These are phyloP conservation scores for Euryodendron excelsum DNA, from an alignment of 148 eudicot genomes.

Conservation along the genomic window DNA sequence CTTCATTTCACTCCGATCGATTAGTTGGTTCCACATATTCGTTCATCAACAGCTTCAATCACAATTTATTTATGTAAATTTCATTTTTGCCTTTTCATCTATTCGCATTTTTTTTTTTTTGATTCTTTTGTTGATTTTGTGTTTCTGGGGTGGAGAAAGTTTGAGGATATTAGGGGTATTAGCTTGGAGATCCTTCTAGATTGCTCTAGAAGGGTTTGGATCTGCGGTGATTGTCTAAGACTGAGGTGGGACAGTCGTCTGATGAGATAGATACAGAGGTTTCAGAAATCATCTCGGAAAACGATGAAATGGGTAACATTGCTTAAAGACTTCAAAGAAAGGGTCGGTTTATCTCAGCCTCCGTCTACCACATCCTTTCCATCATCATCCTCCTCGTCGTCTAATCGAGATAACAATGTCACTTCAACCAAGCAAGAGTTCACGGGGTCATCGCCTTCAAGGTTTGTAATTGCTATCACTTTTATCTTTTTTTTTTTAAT, in stretches of 20 bases:
- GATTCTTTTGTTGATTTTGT: background rate
- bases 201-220: conserved; percentile 11
- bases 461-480: conserved; percentile 22
- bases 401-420: conserved; percentile 39
- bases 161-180: background rate
- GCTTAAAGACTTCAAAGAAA: conserved; percentile 88
- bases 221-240: conserved; percentile 19
- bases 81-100: background rate
- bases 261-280: conserved; percentile 27
- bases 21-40: no score
- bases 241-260: conserved; percentile 7
- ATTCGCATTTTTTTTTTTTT: background rate
- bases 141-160: background rate
- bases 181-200: conserved; percentile 5
- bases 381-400: conserved; percentile 27
- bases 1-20: conserved; percentile 8
- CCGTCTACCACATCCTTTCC: conserved; percentile 23
- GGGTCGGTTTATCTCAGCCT: conserved; percentile 58
- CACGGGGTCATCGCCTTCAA: conserved; percentile 31
- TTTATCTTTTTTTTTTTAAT: background rate
- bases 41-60: no score
- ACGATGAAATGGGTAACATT: conserved; percentile 94
- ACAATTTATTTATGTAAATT: background rate
- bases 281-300: conserved; percentile 24
- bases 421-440: conserved; percentile 26